These are phyloP conservation scores for Amoeboaphelidium protococcarum DNA, from an alignment of 371 early-diverging fungal genomes.

Conservation along the genomic window DNA sequence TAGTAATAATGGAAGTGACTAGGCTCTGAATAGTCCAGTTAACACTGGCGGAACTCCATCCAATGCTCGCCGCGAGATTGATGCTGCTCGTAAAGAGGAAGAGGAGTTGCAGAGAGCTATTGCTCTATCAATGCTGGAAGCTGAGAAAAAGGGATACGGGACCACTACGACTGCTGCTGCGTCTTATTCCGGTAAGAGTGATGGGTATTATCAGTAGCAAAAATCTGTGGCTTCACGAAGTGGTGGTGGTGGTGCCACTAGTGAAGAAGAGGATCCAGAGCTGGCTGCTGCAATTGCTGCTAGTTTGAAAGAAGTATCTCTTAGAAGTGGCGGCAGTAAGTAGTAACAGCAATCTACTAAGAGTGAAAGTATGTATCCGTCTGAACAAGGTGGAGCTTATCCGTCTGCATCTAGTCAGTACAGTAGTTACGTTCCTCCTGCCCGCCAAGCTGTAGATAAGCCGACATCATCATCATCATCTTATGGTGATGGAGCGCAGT, in stretches of 20 bases:
- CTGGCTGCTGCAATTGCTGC: conserved; percentile 75
- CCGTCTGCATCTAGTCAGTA: no score
- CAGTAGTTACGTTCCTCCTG: background rate
- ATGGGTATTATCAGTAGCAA: no score
- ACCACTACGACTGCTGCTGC: conserved; percentile 2
- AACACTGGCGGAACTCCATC: background rate
- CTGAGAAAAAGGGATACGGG: conserved; percentile 16
- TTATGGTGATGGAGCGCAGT: background rate
- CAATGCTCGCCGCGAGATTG: background rate
- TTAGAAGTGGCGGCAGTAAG: no score
- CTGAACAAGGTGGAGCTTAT: background rate
- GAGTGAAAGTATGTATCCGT: no score
- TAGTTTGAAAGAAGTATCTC: conserved; percentile 47
- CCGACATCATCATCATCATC: background rate
- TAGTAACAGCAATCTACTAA: no score
- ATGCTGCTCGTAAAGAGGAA: conserved; percentile 23
- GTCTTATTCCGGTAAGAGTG: no score
- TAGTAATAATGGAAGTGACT: background rate
- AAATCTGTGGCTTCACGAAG: no score
- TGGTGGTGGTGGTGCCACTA: no score
- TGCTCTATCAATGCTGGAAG: conserved; percentile 46
- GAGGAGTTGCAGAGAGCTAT: conserved; percentile 67
- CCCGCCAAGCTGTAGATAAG: background rate
- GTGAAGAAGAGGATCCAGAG: conserved; percentile 56
- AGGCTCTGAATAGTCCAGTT: background rate